Percentiles rank a stretch among this genome's conserved stretches.
phyloP scores from a whole-genome alignment of 148 eudicot genomes.

The Spergularia bocconei region DNA sequence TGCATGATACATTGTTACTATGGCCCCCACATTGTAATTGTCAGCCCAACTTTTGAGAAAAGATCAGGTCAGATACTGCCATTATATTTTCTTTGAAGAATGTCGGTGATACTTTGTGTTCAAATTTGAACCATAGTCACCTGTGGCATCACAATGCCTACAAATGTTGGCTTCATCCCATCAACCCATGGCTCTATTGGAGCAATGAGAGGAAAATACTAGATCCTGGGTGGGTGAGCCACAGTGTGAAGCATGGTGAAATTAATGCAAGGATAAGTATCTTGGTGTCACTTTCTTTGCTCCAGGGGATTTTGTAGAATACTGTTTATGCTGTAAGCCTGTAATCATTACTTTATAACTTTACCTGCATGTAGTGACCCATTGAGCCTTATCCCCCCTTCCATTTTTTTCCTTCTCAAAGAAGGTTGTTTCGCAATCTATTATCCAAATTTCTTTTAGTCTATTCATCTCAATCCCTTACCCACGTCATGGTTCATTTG shows the following conservation, averaged over 20 bases:
- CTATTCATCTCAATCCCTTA: background rate
- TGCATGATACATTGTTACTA: no score
- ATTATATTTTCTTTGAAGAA: background rate
- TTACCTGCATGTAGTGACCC: no score
- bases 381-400: no score
- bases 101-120: background rate
- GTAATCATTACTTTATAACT: no score
- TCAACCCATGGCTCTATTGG: background rate
- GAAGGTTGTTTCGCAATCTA: background rate
- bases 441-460: background rate
- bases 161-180: background rate
- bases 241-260: no score
- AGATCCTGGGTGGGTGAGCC: background rate
- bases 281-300: no score
- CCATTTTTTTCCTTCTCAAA: background rate
- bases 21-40: no score
- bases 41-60: no score
- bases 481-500: background rate
- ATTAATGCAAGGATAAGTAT: no score
- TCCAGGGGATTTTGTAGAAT: no score
- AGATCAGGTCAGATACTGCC: no score
- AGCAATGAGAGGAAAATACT: background rate
- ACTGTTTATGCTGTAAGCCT: no score
- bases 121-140: background rate
- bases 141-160: background rate